Conservation (phyloP, 257 asterid species). For the Sherardia arvensis region DNA sequence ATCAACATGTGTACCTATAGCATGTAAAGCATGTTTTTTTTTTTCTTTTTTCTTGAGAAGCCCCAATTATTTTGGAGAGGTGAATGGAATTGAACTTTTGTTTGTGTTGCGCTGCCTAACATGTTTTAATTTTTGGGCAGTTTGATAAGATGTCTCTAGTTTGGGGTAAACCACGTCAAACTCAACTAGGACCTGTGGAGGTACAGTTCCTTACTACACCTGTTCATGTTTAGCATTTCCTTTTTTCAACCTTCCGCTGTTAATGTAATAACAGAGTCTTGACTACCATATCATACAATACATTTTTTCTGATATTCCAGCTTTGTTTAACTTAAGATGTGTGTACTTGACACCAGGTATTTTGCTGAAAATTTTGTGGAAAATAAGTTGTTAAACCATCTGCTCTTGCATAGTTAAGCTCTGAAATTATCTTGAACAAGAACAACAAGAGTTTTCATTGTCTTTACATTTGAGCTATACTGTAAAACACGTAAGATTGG, state of each 20-base stretch:
- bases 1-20: too few relatives aligned
- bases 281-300: neutral
- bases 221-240: neutral
- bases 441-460: neutral
- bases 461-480: neutral
- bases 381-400: neutral
- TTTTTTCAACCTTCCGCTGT: neutral
- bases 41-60: neutral
- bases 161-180: conserved; percentile 99
- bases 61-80: neutral
- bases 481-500: neutral
- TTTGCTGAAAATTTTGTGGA: too few relatives aligned
- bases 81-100: neutral
- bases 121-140: conserved; percentile 30
- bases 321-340: neutral
- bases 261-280: conserved; percentile 2
- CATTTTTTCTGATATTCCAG: neutral
- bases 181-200: conserved; percentile 75
- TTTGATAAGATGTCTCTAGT: conserved; percentile 64
- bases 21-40: neutral
- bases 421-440: neutral
- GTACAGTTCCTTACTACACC: conserved; percentile 24
- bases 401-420: neutral
- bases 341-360: neutral
- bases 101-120: neutral